Percentiles rank a stretch among this genome's conserved stretches.
Evolutionary conservation across 2,329 filamentous ascomycete genomes (phyloP).

Genomic region (Aspergillus viridinutans): DNA sequence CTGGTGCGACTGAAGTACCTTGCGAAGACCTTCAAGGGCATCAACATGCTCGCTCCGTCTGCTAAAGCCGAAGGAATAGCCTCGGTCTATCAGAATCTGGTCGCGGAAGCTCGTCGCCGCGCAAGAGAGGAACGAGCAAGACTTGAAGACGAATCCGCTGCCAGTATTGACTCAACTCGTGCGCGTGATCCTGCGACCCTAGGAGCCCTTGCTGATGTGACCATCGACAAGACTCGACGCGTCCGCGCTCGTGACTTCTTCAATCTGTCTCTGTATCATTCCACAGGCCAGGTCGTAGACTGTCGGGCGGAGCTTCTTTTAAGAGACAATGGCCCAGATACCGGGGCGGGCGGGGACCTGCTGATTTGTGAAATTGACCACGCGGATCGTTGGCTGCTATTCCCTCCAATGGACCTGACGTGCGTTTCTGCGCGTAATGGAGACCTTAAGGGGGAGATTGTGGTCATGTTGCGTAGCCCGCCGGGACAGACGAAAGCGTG

Average conservation of each 20-base stretch:
- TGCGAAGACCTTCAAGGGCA: constrained; percentile 71
- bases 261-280: constrained; percentile 77
- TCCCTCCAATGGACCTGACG: constrained; percentile 74
- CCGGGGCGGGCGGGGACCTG: constrained; percentile 71
- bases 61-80: constrained; percentile 56
- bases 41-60: constrained; percentile 42
- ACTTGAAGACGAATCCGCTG: constrained; percentile 80
- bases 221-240: constrained; percentile 71
- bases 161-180: constrained; percentile 73
- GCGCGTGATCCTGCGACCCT: constrained; percentile 76
- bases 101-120: constrained; percentile 70
- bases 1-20: constrained; percentile 85
- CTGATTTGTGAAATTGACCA: constrained; percentile 86
- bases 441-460: constrained; percentile 65
- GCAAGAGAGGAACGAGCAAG: constrained; percentile 69
- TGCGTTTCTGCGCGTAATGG: constrained; percentile 77
- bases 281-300: constrained; percentile 81
- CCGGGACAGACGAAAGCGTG: constrained; percentile 62
- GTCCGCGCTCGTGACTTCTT: constrained; percentile 90
- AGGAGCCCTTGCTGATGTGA: constrained; percentile 63
- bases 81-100: constrained; percentile 64
- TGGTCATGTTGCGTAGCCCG: constrained; percentile 80
- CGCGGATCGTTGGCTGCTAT: constrained; percentile 75
- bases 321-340: constrained; percentile 69
- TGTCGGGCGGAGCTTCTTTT: constrained; percentile 85